phyloP scores from a whole-genome alignment of 495 filamentous ascomycete genomes.

The Penicillium salamii region DNA sequence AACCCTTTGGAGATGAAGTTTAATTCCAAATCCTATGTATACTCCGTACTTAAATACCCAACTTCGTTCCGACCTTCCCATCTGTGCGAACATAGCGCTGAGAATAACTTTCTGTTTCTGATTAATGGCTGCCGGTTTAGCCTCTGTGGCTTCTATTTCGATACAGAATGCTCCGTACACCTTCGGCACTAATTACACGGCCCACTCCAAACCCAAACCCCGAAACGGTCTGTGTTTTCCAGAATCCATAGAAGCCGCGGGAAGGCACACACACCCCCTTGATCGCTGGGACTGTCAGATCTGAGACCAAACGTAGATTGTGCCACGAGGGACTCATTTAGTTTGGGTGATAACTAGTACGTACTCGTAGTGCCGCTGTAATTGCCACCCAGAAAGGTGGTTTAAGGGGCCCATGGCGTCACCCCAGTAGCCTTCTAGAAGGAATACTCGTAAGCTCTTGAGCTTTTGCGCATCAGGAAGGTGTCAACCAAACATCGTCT shows the following conservation, averaged over 20 bases:
- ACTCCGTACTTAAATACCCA: too few species aligned
- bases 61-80: not conserved
- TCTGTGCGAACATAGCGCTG: not conserved
- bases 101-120: not conserved
- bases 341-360: too few species aligned
- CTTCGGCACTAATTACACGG: not conserved
- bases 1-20: not conserved
- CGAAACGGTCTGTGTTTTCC: conserved; percentile 3
- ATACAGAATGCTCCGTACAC: not conserved
- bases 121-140: not conserved
- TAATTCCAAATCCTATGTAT: not conserved
- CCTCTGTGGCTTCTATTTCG: not conserved
- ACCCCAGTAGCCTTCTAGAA: conserved; percentile 10
- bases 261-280: conserved; percentile 3
- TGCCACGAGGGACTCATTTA: conserved; percentile 14
- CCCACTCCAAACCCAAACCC: conserved; percentile 10
- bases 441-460: too few species aligned
- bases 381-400: conserved; percentile 4
- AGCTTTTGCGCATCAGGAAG: conserved; percentile 5
- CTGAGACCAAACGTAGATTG: not conserved
- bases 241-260: conserved; percentile 2
- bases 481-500: not conserved
- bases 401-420: conserved; percentile 3
- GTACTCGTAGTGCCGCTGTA: not conserved
- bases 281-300: conserved; percentile 10